Evolutionary conservation across 2,329 filamentous ascomycete genomes (phyloP), one percentile per base, ranked within the genome.

Genomic region (Fusarium pseudograminearum): DNA sequence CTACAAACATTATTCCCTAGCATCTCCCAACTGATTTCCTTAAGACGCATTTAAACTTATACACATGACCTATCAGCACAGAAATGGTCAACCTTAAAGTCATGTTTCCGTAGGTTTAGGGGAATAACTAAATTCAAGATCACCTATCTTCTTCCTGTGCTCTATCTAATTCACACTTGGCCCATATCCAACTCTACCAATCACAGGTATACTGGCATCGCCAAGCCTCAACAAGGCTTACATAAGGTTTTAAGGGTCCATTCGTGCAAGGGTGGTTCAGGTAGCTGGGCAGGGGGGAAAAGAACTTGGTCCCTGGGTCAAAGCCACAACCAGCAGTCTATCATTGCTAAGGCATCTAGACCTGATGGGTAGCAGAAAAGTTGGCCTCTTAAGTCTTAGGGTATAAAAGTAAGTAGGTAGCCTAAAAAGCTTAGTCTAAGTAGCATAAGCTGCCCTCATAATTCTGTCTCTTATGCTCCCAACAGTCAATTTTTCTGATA

Each of bases 201-300:
- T 3, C 6, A 28, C 14, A 16, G 15, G 24, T 18, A 33, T 14
- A 15, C 14, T 28, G 15, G 42, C 24, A 31, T 64, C 41, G 42
- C 33, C 61, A 65, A 45, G 41, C 51, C 24, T 50, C 28, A 20
- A 34, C 31, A 18, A 24, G 24, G 54, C 54, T 61, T 31, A 65
- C 36, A 38, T 61, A 65, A 54, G 30, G n/a, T 14, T 48, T 45
- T 52, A 34, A 48, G 47, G 61, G 61, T 54, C 31, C 46, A 40
- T 44, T 16, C 16, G 22, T 41, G 22, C 24, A 61, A 54, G 36
- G 20, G 61, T 53, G 14, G 22, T 5, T 18, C 20, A 24, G 26
- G 15, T n/a, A 24, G 42, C 10, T 46, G 28, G 40, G 22, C 53
- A 30, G 40, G 41, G 46, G 28, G 42, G 38, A 31, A 40, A 24